These are phyloP conservation scores for Andalucia godoyi DNA, from an alignment of 78 protist species.

Conservation along the genomic window DNA sequence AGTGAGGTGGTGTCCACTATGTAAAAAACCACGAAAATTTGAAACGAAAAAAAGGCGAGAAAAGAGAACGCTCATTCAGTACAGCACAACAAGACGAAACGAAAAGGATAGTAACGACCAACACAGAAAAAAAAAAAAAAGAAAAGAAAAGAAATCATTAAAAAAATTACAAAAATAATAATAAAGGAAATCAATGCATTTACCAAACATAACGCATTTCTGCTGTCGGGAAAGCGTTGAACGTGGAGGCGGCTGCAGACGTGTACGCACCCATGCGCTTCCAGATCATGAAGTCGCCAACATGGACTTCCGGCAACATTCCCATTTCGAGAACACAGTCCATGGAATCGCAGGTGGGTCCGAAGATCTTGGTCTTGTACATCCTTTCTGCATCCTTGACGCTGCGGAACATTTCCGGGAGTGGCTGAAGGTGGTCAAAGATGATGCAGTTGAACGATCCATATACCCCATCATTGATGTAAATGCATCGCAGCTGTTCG, in stretches of 20 bases:
- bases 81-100: no score
- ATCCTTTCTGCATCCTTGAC: neutral
- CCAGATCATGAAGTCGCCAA: constrained; percentile 86
- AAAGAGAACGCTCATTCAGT: no score
- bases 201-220: neutral
- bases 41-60: no score
- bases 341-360: constrained; percentile 95
- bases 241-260: constrained; percentile 63
- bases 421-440: constrained; percentile 61
- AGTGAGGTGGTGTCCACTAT: no score
- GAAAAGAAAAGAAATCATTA: no score
- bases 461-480: constrained; percentile 85
- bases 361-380: constrained; percentile 66
- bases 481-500: constrained; percentile 18
- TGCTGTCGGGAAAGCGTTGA: constrained; percentile 73
- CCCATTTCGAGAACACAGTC: constrained; percentile 57
- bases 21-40: no score
- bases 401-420: constrained; percentile 14
- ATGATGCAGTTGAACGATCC: constrained; percentile 85
- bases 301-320: constrained; percentile 62
- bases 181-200: no score
- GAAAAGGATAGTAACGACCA: no score
- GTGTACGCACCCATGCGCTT: constrained; percentile 95
- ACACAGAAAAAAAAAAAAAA: no score
- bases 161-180: no score